Percentiles rank a stretch among this genome's conserved stretches.
Evolutionary conservation across 2,329 filamentous ascomycete genomes (phyloP).

Genomic region (Drechslerella dactyloides): DNA sequence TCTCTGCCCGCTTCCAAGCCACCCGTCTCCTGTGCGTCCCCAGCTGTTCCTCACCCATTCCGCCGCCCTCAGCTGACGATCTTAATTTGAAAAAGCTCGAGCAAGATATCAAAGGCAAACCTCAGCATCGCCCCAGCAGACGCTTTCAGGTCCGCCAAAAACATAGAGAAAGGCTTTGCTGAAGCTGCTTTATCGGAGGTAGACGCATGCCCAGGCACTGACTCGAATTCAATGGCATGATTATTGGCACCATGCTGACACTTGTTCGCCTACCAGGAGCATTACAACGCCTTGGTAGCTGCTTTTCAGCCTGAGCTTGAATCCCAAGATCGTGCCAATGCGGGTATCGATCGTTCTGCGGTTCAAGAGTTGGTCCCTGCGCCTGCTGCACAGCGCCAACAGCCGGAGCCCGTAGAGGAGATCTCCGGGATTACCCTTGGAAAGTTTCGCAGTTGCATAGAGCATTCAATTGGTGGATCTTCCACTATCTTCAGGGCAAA

Average conservation of each 20-base stretch:
- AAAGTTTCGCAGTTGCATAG: constrained; percentile 62
- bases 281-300: constrained; percentile 39
- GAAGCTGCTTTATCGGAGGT: constrained; percentile 42
- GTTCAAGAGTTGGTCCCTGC: not conserved
- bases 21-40: constrained; percentile 31
- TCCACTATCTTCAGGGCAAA: constrained; percentile 79
- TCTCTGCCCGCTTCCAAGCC: constrained; percentile 44
- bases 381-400: not conserved
- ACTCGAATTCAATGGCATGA: not conserved
- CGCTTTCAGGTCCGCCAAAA: constrained; percentile 34
- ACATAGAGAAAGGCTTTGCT: constrained; percentile 36
- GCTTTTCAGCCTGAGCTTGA: constrained; percentile 23
- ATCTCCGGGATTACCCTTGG: constrained; percentile 23
- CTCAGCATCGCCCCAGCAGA: constrained; percentile 20
- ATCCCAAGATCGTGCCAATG: constrained; percentile 13
- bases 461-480: constrained; percentile 68
- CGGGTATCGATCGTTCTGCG: not conserved
- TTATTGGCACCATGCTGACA: not conserved
- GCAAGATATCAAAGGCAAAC: constrained; percentile 32
- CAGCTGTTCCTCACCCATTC: not conserved
- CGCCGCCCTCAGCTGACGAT: constrained; percentile 4
- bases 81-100: constrained; percentile 10
- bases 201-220: not conserved
- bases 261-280: constrained; percentile 14
- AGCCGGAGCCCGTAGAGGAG: constrained; percentile 13